Evolutionary conservation across 192 early-diverging fungal genomes (phyloP).

Genomic region (Backusella sp.): DNA sequence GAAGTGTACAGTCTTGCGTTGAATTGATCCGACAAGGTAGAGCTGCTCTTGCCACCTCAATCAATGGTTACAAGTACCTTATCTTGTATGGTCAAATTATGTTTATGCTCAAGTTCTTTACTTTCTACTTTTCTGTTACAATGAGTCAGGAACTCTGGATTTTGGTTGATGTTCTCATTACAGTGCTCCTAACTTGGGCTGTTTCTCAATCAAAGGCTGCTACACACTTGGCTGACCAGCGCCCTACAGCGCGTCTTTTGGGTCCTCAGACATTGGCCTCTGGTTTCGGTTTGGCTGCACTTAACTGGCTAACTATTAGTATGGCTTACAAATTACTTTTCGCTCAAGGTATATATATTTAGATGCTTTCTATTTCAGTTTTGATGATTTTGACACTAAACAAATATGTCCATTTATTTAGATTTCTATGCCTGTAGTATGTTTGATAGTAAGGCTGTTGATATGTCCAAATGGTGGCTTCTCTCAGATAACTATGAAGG

Average conservation of each 20-base stretch:
- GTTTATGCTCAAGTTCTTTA: slow-evolving; percentile 56
- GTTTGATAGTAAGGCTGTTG: slow-evolving; percentile 58
- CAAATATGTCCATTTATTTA: not conserved
- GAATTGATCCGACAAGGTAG: slow-evolving; percentile 68
- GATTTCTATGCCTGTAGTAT: slow-evolving; percentile 65
- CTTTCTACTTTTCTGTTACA: slow-evolving; percentile 66
- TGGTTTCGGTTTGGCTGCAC: slow-evolving; percentile 57
- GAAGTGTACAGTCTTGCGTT: slow-evolving; percentile 65
- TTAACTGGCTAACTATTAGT: slow-evolving; percentile 63
- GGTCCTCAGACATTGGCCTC: slow-evolving; percentile 66
- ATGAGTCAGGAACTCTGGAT: slow-evolving; percentile 66
- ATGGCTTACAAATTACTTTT: slow-evolving; percentile 51
- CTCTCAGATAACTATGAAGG: slow-evolving; percentile 74
- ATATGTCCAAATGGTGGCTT: slow-evolving; percentile 72
- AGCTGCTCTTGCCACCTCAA: slow-evolving; percentile 64
- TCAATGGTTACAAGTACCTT: slow-evolving; percentile 69
- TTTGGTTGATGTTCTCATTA: slow-evolving; percentile 64
- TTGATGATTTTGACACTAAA: not conserved
- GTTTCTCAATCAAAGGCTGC: slow-evolving; percentile 61
- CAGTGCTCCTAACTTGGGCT: slow-evolving; percentile 58
- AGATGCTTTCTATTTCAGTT: not conserved
- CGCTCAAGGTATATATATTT: slow-evolving; percentile 33
- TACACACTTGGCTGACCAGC: slow-evolving; percentile 40
- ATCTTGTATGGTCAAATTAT: slow-evolving; percentile 65
- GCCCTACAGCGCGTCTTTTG: slow-evolving; percentile 74